Evolutionary conservation across 2,329 filamentous ascomycete species (phyloP).

Genomic region (Rhexocercosporidium sp.): DNA sequence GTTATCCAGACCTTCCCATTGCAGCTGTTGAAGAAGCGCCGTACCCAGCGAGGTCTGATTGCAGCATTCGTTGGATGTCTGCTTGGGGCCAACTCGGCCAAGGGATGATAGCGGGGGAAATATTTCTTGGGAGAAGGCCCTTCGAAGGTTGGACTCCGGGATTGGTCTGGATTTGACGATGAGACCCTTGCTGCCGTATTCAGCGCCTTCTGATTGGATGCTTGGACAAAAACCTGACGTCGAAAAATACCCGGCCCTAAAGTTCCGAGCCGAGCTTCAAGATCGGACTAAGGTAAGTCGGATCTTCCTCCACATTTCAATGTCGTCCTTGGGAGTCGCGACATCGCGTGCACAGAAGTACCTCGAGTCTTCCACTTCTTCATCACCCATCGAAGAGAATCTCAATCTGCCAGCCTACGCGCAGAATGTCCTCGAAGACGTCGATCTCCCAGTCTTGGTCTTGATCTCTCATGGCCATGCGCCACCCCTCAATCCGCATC

Average conservation of each 20-base stretch:
- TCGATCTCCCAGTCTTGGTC: constrained; percentile 17
- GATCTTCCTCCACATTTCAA: neutral
- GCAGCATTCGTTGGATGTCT: constrained; percentile 1
- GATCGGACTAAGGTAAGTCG: neutral
- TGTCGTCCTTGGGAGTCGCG: neutral
- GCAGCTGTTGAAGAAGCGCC: neutral
- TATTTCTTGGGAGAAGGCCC: neutral
- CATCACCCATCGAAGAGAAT: neutral
- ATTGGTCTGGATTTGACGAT: neutral
- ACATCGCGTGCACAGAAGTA: neutral
- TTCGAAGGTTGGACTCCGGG: neutral
- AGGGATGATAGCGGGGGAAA: neutral
- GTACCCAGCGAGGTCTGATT: constrained; percentile 3
- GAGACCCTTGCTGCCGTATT: constrained; percentile 2
- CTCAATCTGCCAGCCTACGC: neutral
- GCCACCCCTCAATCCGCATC: constrained; percentile 25
- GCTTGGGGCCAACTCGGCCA: too few species aligned
- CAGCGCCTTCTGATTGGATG: neutral
- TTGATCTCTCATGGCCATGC: constrained; percentile 30
- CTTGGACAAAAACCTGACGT: neutral
- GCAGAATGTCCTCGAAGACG: constrained; percentile 3
- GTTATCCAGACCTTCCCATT: constrained; percentile 3
- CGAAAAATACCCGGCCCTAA: neutral
- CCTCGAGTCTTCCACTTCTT: neutral
- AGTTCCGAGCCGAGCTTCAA: constrained; percentile 1